Conservation (phyloP, 129 eudicot species). For the Solidago caesia region DNA sequence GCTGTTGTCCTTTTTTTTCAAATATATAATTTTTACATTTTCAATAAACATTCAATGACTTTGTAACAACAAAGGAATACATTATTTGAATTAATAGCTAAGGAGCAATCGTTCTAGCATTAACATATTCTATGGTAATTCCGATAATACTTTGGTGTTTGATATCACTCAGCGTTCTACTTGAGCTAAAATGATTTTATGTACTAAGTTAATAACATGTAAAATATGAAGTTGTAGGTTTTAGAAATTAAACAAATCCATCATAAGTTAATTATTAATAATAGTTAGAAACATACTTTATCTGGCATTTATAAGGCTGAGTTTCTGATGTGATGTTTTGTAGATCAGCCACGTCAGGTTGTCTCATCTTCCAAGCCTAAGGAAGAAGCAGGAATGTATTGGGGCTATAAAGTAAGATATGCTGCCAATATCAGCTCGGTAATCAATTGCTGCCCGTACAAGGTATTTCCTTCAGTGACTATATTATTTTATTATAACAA, state of each 20-base stretch:
- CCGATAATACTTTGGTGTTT: background rate
- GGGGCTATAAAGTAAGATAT: slow-evolving; percentile 95
- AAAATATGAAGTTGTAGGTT: background rate
- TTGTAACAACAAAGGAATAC: background rate
- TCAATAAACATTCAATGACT: background rate
- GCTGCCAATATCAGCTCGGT: slow-evolving; percentile 80
- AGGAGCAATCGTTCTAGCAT: background rate
- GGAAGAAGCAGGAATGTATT: slow-evolving; percentile 75
- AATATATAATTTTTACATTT: background rate
- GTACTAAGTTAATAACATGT: background rate
- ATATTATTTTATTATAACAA: background rate
- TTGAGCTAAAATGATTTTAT: background rate
- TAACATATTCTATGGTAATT: background rate
- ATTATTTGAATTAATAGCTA: background rate
- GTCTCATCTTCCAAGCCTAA: slow-evolving; percentile 74
- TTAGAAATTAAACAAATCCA: background rate
- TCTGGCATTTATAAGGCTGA: background rate
- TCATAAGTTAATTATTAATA: background rate
- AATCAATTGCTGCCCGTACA: slow-evolving; percentile 59
- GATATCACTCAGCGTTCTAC: background rate
- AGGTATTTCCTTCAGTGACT: slow-evolving; percentile 42
- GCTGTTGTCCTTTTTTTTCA: background rate
- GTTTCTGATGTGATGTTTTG: slow-evolving; percentile 19
- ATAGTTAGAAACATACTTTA: background rate
- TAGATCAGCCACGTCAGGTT: slow-evolving; percentile 57